These are phyloP conservation scores for Epichloe brachyelytri DNA, from an alignment of 2,329 filamentous ascomycete genomes.

Conservation along the genomic window DNA sequence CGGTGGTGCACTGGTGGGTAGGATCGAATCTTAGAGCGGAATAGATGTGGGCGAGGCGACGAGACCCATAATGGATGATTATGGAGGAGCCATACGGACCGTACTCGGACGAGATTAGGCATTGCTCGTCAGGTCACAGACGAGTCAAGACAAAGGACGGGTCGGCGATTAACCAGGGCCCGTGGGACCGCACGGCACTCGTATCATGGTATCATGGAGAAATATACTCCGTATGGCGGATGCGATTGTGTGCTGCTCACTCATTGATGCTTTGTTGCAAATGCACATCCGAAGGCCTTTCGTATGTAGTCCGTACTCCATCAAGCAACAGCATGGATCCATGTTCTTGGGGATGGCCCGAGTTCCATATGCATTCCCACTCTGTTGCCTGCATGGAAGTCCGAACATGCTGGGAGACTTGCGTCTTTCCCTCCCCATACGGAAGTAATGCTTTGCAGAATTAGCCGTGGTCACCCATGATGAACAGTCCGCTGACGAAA, in stretches of 20 bases:
- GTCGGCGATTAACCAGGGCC: conserved; percentile 4
- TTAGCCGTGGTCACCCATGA: background rate
- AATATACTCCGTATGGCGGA: background rate
- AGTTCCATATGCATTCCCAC: background rate
- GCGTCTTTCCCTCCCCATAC: background rate
- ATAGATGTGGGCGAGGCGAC: conserved; percentile 2
- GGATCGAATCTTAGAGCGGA: conserved; percentile 9
- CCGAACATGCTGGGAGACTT: background rate
- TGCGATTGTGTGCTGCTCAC: background rate
- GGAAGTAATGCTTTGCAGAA: background rate
- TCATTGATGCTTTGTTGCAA: background rate
- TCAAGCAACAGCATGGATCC: background rate
- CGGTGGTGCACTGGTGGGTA: conserved; percentile 4
- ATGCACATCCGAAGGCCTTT: background rate
- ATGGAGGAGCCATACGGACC: conserved; percentile 1
- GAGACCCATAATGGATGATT: conserved; percentile 1
- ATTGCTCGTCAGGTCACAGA: conserved; percentile 3
- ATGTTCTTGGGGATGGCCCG: background rate
- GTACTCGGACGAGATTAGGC: conserved; percentile 6
- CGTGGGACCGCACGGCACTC: background rate
- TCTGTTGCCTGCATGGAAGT: background rate
- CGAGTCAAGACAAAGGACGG: conserved; percentile 2
- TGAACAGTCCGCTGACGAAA: background rate
- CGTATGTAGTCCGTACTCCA: background rate
- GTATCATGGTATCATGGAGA: background rate